These are phyloP conservation scores for Penicillium palitans DNA, from an alignment of 2,329 filamentous ascomycete genomes.

Conservation along the genomic window DNA sequence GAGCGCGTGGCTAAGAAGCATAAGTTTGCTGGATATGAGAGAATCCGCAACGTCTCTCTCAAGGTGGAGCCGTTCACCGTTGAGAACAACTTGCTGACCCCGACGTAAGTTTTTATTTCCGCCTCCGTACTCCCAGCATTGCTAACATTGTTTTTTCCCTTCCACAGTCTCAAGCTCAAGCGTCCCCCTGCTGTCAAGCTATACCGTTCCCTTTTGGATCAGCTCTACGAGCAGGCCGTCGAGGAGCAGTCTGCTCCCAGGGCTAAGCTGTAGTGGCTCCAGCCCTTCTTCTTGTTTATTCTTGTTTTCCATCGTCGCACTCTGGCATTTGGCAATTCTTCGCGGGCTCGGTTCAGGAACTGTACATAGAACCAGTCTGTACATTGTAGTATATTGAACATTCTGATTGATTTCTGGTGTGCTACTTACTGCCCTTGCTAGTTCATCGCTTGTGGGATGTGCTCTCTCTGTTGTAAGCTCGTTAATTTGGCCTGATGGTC, in stretches of 20 bases:
- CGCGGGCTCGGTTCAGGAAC: neutral
- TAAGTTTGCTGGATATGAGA: slow-evolving; percentile 92
- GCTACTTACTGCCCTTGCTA: too few species aligned
- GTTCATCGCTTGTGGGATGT: too few species aligned
- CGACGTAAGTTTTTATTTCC: slow-evolving; percentile 51
- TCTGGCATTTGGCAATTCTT: slow-evolving; percentile 6
- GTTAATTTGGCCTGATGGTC: neutral
- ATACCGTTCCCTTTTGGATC: slow-evolving; percentile 59
- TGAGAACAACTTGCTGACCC: slow-evolving; percentile 75
- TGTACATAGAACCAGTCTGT: slow-evolving; percentile 14
- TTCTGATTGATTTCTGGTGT: neutral
- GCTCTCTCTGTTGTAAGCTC: neutral
- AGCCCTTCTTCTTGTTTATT: slow-evolving; percentile 1
- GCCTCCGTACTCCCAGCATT: neutral
- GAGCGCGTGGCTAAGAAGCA: slow-evolving; percentile 75
- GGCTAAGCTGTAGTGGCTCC: slow-evolving; percentile 40
- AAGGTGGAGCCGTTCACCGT: slow-evolving; percentile 88
- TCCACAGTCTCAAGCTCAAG: slow-evolving; percentile 66
- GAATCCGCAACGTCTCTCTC: slow-evolving; percentile 70
- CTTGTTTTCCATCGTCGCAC: neutral
- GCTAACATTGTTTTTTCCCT: slow-evolving; percentile 18
- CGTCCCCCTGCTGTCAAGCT: slow-evolving; percentile 65
- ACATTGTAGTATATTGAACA: slow-evolving; percentile 16
- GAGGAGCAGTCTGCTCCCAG: slow-evolving; percentile 40
- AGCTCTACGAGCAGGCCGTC: slow-evolving; percentile 60